Base-by-base conservation (phyloP, 2,329 filamentous ascomycete genomes). In the Fusarium agapanthi region DNA sequence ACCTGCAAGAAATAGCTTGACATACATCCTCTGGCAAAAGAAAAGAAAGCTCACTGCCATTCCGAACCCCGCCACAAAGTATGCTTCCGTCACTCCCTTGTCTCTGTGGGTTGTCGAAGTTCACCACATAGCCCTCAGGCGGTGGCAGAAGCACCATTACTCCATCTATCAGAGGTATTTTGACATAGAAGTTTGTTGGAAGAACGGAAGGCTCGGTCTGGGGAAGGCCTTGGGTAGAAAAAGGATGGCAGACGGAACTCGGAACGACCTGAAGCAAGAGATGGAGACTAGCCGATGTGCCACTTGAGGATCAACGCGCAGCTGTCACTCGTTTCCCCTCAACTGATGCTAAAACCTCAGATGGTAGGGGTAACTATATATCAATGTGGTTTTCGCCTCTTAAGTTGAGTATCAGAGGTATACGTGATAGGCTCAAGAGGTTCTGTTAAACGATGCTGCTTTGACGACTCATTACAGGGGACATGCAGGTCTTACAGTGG, bases 71-170 rank as follows among this genome's bases (percentile, higher is more conserved):
- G 70, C 58, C 13, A 77, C 60, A 11, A 65, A 69, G 63, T 79
- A 79, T n/a, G 67, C 64, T n/a, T 69, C 66, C 7, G 67, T 35
- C 20, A 75, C 75, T 20, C 65, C 72, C 26, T 77, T 77, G 73
- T 18, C 72, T 71, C 41, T 74, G 73, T 5, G 81, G 80, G 44
- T 81, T 71, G 5, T 78, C 77, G 47, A 83, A 80, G 54, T 83
- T 72, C 30, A 82, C 78, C 14, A 76, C 74, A 59, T 81, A 83
- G 37, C 73, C 80, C 12, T 72, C 65, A 7, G 81, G 81, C 2
- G 80, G 72, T 16, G 61, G 58, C 15, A 77, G 35, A 22, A 76
- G 67, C 28, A 65, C 62, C 20, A 35, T 34, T 3, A 74, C 55
- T 28, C 72, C 75, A 41, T 75, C 54, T 26, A 75, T 57, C 12